Base-by-base conservation (phyloP, 2,329 filamentous ascomycete genomes). In the Clarireedia monteithiana region DNA sequence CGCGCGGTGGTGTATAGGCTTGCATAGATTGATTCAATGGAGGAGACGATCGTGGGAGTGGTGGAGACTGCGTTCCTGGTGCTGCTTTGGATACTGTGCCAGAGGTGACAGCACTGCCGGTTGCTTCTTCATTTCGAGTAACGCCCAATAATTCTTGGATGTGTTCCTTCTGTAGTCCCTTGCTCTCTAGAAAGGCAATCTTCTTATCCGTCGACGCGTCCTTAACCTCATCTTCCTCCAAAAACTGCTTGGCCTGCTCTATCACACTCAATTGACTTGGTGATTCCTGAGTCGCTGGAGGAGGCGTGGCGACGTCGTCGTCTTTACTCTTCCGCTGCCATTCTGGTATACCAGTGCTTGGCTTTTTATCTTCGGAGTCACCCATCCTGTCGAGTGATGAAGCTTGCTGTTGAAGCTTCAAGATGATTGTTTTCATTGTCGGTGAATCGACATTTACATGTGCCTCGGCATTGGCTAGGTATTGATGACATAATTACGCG, bases 181-280 rank as follows among this genome's bases (percentile, higher is more conserved):
- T 96, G 50, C 81, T 82, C 66, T 84, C 79, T 1, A 96, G 74
- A 63, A 96, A 96, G 6, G 81, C 79, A 20, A 80, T 75, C 73
- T 95, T 95, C 71, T 83, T 85, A 55, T 89, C 85, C 46, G 78
- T 77, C 0, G 86, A 77, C 36, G 86, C 83, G 70, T 85, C 74
- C 57, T 80, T 82, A 56, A 96, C 88, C 20, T 78, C 76, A 6
- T 88, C 83, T 58, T 95, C 86, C 50, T 88, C 76, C 4, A 96
- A 78, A 67, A 96, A 96, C 53, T 77, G 81, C 45, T 80, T 78
- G 27, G 91, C 90, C 67, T 90, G 82, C 15, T 89, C 82, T 38
- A 88, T 66, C 12, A 78, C 68, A 45, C 63, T 55, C 38, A 60
- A 60, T 38, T 66, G 63, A 52, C 44, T 60, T 47, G 57, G 42